phyloP scores from a whole-genome alignment of 768 basidiomycete species.

The Lyophyllum shimeji region DNA sequence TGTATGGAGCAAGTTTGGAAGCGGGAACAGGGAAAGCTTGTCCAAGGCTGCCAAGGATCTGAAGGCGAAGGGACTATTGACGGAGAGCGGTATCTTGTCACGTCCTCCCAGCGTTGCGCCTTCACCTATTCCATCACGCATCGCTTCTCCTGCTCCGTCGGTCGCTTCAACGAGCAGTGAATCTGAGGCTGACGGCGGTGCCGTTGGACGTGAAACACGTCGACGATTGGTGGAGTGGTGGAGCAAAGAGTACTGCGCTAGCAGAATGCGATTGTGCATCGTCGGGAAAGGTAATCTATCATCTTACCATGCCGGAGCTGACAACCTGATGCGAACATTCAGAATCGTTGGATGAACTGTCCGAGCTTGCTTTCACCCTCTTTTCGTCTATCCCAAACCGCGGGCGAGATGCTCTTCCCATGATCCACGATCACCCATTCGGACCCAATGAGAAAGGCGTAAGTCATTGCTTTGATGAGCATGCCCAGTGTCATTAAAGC shows the following conservation, averaged over 20 bases:
- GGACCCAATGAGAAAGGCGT: slow-evolving; percentile 72
- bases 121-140: slow-evolving; percentile 54
- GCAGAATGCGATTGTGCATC: slow-evolving; percentile 77
- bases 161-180: slow-evolving; percentile 53
- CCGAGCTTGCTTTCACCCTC: slow-evolving; percentile 55
- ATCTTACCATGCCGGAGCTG: slow-evolving; percentile 1
- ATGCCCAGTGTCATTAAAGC: background rate
- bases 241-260: slow-evolving; percentile 77
- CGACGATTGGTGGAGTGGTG: slow-evolving; percentile 85
- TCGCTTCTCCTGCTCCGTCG: slow-evolving; percentile 61
- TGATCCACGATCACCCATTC: slow-evolving; percentile 73
- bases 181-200: slow-evolving; percentile 71
- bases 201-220: slow-evolving; percentile 76
- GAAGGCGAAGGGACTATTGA: slow-evolving; percentile 48
- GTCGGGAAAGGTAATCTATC: slow-evolving; percentile 65
- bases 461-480: slow-evolving; percentile 26
- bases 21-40: slow-evolving; percentile 77
- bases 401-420: slow-evolving; percentile 56
- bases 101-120: slow-evolving; percentile 31
- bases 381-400: slow-evolving; percentile 77
- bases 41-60: slow-evolving; percentile 58
- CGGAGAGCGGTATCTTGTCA: slow-evolving; percentile 23
- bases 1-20: slow-evolving; percentile 91
- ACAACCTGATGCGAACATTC: background rate
- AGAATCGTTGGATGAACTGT: slow-evolving; percentile 79